Base-by-base conservation (phyloP, 2,329 filamentous ascomycete species). In the Fusarium sp. region DNA sequence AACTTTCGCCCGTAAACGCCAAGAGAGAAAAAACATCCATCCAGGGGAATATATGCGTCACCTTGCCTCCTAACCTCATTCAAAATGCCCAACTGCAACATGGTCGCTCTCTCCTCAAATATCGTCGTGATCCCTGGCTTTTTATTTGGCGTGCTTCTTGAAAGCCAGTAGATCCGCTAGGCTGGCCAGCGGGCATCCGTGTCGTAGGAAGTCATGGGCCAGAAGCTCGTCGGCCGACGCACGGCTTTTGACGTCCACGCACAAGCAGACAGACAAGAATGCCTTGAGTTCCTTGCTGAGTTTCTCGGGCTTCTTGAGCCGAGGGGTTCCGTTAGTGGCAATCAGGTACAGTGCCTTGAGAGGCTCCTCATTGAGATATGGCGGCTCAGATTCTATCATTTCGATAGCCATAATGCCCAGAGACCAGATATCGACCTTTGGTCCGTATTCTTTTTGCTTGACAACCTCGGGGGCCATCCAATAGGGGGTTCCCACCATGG, bases 391-490 rank as follows among this genome's bases (percentile, higher is more conserved):
- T 76, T 99, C 95, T 73, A 98, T 98, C 95, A 99, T 97, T 79
- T 99, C 95, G 73, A 99, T 98, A 24, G 95, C 94, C 95, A 98
- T 99, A 79, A 99, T 99, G 73, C 95, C 95, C 61, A 99, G 82
- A 28, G 93, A 97, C 95, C 95, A 99, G 74, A 98, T 97, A 74
- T 99, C 95, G 63, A 98, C 95, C 83, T 98, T 98, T 74, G 91
- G 91, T 35, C 94, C 95, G 73, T 99, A 99, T 78, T 97, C 94
- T 81, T 98, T 98, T 77, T 98, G 95, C 81, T 98, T 98, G 75
- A 99, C 95, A 40, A 99, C 95, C 78, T 99, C 95, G 34, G 95
- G 95, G 8, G 95, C 95, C 95, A 99, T 99, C 95, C 95, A 99
- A 83, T 98, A 99, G 13, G 95, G 95, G 31, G 95, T 99, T 65